Base-by-base conservation (phyloP, 2,329 filamentous ascomycete genomes). In the Exophiala sideris region DNA sequence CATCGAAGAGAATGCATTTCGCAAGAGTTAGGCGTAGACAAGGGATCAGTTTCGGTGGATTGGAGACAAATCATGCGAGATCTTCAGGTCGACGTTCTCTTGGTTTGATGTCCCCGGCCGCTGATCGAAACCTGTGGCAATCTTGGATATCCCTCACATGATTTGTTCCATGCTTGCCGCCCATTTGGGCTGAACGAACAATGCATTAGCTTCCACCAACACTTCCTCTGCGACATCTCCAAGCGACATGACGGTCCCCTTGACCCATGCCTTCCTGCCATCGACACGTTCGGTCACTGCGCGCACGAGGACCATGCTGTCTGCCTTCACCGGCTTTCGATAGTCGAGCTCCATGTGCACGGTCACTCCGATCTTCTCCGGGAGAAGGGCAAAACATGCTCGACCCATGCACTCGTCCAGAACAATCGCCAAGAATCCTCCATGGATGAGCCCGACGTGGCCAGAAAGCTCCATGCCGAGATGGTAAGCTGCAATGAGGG, bases 391-490 rank as follows among this genome's bases (percentile, higher is more conserved):
- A 24, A 68, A 68, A 1, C 69, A 66, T 40, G 66, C 68, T 20
- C 67, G 60, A 47, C 69, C 69, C 60, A 71, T 71, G 24, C 67
- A 68, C 57, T 71, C 69, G 24, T 71, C 69, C 33, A 71, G 67
- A 34, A 71, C 62, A 0, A 69, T 67, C 0, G 63, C 62, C 7
- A 71, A 48, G 2, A 71, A 50, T 5, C 69, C 69, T 33, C 69
- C 69, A 44, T 71, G 69, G 1, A 71, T 65, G 40, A 66, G 69
- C 1, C 69, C 69, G 0, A 67, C 67, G 40, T 71, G 69, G 1
- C 69, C 69, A 39, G 68, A 68, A 3, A 71, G 59, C 33, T 70
- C 61, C 1, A 53, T 46, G 5, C 69, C 69, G 10, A 70, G 64
- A 32, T 71, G 67, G 57, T 70, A 70, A 10, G 29, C 36, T 38